Conservation (phyloP, 192 early-diverging fungal species). For the Coemansia sp. region DNA sequence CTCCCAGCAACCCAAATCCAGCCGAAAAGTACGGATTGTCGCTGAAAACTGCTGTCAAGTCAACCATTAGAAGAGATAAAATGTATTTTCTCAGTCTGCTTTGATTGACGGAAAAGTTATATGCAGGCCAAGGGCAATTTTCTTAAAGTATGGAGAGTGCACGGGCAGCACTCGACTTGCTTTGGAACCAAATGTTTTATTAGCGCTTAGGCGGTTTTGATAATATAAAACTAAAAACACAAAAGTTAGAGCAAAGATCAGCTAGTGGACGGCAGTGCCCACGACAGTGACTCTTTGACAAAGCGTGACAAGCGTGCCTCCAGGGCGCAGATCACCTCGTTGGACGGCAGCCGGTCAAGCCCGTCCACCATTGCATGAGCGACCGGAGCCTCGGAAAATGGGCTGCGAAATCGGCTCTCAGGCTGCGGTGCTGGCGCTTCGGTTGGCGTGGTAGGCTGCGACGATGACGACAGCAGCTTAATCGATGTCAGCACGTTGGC, state of each 20-base stretch:
- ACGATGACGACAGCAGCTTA: slow-evolving; percentile 47
- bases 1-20: slow-evolving; percentile 88
- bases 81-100: background rate
- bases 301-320: slow-evolving; percentile 52
- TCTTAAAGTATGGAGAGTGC: background rate
- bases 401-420: slow-evolving; percentile 23
- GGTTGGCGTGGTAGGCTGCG: slow-evolving; percentile 9
- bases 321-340: slow-evolving; percentile 50
- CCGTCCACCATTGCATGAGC: slow-evolving; percentile 37
- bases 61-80: slow-evolving; percentile 51
- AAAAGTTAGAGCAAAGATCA: slow-evolving; percentile 3
- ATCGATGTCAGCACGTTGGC: slow-evolving; percentile 48
- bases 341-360: slow-evolving; percentile 49
- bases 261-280: slow-evolving; percentile 49
- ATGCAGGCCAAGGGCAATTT: background rate
- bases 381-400: slow-evolving; percentile 13
- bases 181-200: too few relatives aligned
- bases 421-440: background rate
- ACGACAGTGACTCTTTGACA: slow-evolving; percentile 50
- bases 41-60: slow-evolving; percentile 49
- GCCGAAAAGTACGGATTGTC: slow-evolving; percentile 93
- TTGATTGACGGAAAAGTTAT: background rate
- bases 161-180: background rate
- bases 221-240: too few relatives aligned
- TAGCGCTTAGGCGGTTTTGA: too few relatives aligned